A percentile compares a stretch with the other conserved stretches of the same genome.
These are phyloP conservation scores for Pythium folliculosum DNA, from an alignment of 352 stramenopile genomes.

Conservation along the genomic window DNA sequence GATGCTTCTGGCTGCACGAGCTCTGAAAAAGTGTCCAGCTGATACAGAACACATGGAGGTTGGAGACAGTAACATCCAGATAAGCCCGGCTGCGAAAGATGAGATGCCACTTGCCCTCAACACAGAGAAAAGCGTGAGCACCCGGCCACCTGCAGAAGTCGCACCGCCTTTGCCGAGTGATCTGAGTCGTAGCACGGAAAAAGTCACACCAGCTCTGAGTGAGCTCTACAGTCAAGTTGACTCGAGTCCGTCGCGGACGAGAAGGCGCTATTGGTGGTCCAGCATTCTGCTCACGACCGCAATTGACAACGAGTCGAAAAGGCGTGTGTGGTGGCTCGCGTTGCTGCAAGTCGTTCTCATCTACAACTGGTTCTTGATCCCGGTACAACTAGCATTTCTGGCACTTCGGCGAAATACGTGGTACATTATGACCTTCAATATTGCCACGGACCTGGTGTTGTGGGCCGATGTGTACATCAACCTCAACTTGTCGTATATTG, in stretches of 20 bases:
- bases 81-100: neutral
- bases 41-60: neutral
- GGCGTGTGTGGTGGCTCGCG: conserved; percentile 53
- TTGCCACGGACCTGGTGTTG: conserved; percentile 42
- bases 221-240: conserved; percentile 31
- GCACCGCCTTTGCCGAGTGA: neutral
- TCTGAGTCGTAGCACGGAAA: neutral
- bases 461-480: conserved; percentile 57
- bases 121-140: neutral
- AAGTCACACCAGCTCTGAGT: conserved; percentile 11
- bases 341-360: conserved; percentile 44
- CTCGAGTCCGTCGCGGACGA: conserved; percentile 5
- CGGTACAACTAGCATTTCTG: conserved; percentile 43
- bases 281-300: conserved; percentile 34
- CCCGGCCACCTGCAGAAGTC: neutral
- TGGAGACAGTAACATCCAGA: neutral
- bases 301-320: conserved; percentile 45
- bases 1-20: neutral
- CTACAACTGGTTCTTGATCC: conserved; percentile 62
- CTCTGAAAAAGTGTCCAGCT: neutral
- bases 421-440: conserved; percentile 37
- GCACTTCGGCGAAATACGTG: conserved; percentile 34
- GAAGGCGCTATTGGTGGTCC: conserved; percentile 32
- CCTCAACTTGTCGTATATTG: conserved; percentile 53
- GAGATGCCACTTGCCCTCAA: neutral